A percentile compares a stretch with the other conserved stretches of the same genome.
These are phyloP conservation scores for Candida sithepensis DNA, from an alignment of 805 yeast species.

Conservation along the genomic window DNA sequence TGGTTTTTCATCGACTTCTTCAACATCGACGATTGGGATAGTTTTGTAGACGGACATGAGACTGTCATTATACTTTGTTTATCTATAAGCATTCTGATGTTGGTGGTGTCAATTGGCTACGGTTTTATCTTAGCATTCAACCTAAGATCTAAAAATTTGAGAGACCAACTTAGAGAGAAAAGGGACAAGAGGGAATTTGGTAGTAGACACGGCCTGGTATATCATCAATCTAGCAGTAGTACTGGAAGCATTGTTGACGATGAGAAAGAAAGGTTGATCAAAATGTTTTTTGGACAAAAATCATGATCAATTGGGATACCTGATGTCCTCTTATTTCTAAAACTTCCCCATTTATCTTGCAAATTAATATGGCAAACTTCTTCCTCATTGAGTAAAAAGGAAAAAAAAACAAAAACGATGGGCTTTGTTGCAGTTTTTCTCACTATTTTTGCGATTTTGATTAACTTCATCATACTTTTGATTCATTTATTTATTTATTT, in stretches of 20 bases:
- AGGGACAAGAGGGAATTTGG: not conserved
- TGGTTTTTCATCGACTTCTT: not conserved
- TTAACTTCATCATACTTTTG: too few species aligned
- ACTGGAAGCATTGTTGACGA: conserved; percentile 1
- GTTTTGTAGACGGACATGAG: conserved; percentile 9
- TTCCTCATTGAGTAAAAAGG: too few species aligned
- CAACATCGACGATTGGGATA: conserved; percentile 4
- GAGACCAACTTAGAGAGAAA: not conserved
- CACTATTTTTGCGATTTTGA: too few species aligned
- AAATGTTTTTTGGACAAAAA: conserved; percentile 11
- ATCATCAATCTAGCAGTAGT: not conserved
- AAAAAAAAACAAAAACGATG: not conserved
- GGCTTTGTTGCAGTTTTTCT: too few species aligned
- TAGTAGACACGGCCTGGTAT: not conserved
- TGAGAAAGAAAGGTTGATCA: conserved; percentile 16
- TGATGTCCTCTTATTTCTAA: not conserved
- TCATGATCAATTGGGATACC: not conserved
- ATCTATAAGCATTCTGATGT: conserved; percentile 8
- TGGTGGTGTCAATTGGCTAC: conserved; percentile 5
- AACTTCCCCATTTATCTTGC: too few species aligned
- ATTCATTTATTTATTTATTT: too few species aligned
- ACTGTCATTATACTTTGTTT: conserved; percentile 8
- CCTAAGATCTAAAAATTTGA: conserved; percentile 4
- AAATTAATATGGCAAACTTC: too few species aligned
- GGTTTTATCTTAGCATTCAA: conserved; percentile 3